A percentile compares a stretch with the other conserved stretches of the same genome.
Evolutionary conservation across 2,329 filamentous ascomycete species (phyloP).

Genomic region (Scopulariopsis brevicaulis): DNA sequence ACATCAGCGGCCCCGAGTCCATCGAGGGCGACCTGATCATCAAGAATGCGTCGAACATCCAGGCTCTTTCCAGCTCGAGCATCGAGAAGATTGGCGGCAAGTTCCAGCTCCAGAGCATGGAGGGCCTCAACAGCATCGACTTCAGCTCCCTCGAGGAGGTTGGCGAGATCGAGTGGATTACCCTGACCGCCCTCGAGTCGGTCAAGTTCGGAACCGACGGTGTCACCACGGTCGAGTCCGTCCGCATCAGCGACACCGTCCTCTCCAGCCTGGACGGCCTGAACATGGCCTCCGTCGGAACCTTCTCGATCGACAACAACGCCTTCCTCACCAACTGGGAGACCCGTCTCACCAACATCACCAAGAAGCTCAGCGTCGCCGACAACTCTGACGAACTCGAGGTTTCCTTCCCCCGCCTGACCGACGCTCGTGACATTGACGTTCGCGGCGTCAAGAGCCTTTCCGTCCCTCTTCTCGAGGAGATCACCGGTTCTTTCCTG

Average conservation of each 20-base stretch:
- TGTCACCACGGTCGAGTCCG: slow-evolving; percentile 54
- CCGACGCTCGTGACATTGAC: slow-evolving; percentile 35
- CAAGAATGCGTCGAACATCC: slow-evolving; percentile 46
- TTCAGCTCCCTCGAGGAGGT: slow-evolving; percentile 57
- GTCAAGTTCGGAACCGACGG: slow-evolving; percentile 37
- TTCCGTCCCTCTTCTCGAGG: slow-evolving; percentile 58
- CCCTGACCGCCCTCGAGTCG: slow-evolving; percentile 49
- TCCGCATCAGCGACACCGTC: slow-evolving; percentile 79
- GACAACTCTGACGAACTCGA: slow-evolving; percentile 68
- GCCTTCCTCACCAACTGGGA: slow-evolving; percentile 61
- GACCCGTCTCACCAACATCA: slow-evolving; percentile 69
- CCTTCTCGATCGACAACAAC: slow-evolving; percentile 87
- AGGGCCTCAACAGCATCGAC: slow-evolving; percentile 54
- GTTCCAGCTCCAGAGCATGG: slow-evolving; percentile 61
- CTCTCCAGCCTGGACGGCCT: slow-evolving; percentile 71
- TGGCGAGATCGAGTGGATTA: slow-evolving; percentile 57
- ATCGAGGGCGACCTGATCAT: slow-evolving; percentile 47
- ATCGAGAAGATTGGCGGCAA: slow-evolving; percentile 54
- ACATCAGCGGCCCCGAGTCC: slow-evolving; percentile 46
- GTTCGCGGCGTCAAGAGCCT: slow-evolving; percentile 70
- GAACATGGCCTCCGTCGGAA: slow-evolving; percentile 60
- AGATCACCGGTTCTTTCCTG: slow-evolving; percentile 68
- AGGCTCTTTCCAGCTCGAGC: slow-evolving; percentile 46
- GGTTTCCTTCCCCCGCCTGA: slow-evolving; percentile 67
- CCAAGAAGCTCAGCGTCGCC: slow-evolving; percentile 57